Percentiles rank a stretch among this genome's conserved stretches.
Conservation (phyloP, 2,329 filamentous ascomycete species). For the Microascus cirrosus region DNA sequence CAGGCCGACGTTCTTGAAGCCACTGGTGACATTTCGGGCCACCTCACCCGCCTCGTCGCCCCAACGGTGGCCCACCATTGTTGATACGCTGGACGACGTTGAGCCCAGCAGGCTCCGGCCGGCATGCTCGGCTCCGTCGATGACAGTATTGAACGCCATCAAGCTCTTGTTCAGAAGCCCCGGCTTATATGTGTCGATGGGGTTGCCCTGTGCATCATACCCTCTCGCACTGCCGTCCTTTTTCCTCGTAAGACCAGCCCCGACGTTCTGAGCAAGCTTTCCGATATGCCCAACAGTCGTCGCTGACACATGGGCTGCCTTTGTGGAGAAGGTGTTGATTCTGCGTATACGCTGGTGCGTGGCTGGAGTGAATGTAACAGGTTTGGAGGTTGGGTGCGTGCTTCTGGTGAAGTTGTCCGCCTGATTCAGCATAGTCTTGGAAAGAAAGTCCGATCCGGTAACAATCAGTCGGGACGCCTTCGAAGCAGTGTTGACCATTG, state of each 20-base stretch:
- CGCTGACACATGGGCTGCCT: constrained; percentile 68
- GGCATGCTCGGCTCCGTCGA: constrained; percentile 85
- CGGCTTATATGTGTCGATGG: constrained; percentile 62
- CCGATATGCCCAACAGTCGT: constrained; percentile 80
- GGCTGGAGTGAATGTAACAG: constrained; percentile 76
- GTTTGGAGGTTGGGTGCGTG: constrained; percentile 65
- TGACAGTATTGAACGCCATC: constrained; percentile 91
- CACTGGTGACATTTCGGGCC: constrained; percentile 64
- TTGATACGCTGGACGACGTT: constrained; percentile 67
- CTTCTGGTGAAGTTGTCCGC: constrained; percentile 74
- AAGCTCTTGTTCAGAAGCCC: constrained; percentile 89
- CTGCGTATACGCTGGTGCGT: constrained; percentile 80
- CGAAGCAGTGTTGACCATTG: constrained; percentile 75
- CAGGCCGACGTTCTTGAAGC: constrained; percentile 89
- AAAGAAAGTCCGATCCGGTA: constrained; percentile 69
- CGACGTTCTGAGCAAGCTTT: constrained; percentile 80
- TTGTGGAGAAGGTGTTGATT: constrained; percentile 75
- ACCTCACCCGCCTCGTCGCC: constrained; percentile 75
- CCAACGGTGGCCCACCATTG: constrained; percentile 82
- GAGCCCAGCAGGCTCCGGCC: constrained; percentile 67
- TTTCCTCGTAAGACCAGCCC: constrained; percentile 57
- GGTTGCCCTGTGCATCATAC: constrained; percentile 59
- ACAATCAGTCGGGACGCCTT: constrained; percentile 87
- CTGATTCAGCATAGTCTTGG: constrained; percentile 64
- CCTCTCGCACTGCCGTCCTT: constrained; percentile 45